Evolutionary conservation across 495 filamentous ascomycete species (phyloP).

Genomic region (Articulospora tetracladia): DNA sequence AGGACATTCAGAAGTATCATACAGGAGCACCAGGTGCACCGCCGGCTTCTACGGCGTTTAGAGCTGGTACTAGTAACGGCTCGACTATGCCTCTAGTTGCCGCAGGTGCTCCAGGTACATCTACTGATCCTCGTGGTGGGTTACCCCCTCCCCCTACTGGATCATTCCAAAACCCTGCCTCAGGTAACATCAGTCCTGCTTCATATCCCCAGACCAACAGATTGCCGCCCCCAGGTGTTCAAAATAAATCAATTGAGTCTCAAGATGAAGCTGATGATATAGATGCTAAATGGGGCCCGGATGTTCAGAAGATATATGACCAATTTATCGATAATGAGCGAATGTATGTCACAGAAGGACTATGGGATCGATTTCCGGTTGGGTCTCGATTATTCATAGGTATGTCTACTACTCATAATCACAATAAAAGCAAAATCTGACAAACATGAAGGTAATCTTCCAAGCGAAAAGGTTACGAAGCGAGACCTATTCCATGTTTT

Average conservation of each 20-base stretch:
- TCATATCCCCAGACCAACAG: conserved; percentile 19
- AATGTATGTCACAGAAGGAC: conserved; percentile 77
- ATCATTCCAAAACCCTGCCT: conserved; percentile 36
- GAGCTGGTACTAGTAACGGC: conserved; percentile 29
- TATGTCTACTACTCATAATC: conserved; percentile 38
- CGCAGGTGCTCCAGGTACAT: conserved; percentile 42
- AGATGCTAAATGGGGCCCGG: conserved; percentile 47
- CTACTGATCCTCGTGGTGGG: conserved; percentile 45
- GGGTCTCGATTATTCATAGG: conserved; percentile 89
- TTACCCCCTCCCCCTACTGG: conserved; percentile 58
- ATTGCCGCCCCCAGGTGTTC: conserved; percentile 16
- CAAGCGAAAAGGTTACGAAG: conserved; percentile 89
- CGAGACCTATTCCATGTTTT: conserved; percentile 90
- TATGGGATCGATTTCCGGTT: conserved; percentile 89
- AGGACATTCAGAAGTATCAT: conserved; percentile 26
- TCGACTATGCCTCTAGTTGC: conserved; percentile 12
- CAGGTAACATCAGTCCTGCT: conserved; percentile 22
- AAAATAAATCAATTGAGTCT: conserved; percentile 7
- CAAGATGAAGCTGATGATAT: conserved; percentile 14
- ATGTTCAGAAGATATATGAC: conserved; percentile 73
- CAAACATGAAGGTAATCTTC: conserved; percentile 71
- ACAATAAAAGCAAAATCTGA: conserved; percentile 4
- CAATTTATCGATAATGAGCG: conserved; percentile 77
- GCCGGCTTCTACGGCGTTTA: conserved; percentile 39
- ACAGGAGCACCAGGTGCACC: conserved; percentile 25